Percentiles rank a stretch among this genome's conserved stretches.
These are phyloP conservation scores for Pyricularia pennisetigena DNA, from an alignment of 2,329 filamentous ascomycete species.

Conservation along the genomic window DNA sequence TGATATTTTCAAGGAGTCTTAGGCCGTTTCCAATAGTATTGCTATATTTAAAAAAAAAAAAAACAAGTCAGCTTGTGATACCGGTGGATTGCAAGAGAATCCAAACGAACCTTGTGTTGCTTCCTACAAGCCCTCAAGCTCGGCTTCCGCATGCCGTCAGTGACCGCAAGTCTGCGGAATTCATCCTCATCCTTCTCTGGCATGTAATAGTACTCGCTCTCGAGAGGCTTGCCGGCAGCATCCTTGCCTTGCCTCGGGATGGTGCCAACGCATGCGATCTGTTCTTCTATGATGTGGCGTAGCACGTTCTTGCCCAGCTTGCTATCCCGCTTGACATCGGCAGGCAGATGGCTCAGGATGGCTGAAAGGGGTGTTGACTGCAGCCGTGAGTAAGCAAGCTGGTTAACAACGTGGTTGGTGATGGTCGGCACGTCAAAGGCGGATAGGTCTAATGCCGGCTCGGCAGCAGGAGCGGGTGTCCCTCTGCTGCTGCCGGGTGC, in stretches of 20 bases:
- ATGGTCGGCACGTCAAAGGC: slow-evolving; percentile 36
- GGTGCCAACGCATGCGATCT: slow-evolving; percentile 72
- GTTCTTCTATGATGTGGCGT: slow-evolving; percentile 56
- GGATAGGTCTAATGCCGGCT: slow-evolving; percentile 19
- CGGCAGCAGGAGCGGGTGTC: slow-evolving; percentile 13
- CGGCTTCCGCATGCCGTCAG: slow-evolving; percentile 78
- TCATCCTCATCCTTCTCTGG: slow-evolving; percentile 77
- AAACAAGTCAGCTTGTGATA: slow-evolving; percentile 8
- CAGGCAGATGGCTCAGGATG: slow-evolving; percentile 78
- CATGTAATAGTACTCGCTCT: slow-evolving; percentile 96
- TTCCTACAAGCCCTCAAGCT: slow-evolving; percentile 85
- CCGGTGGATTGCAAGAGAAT: background rate
- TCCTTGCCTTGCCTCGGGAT: slow-evolving; percentile 90
- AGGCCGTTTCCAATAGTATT: slow-evolving; percentile 62
- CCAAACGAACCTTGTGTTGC: slow-evolving; percentile 80
- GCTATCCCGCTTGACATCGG: slow-evolving; percentile 43
- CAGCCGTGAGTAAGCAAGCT: slow-evolving; percentile 87
- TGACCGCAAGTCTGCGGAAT: slow-evolving; percentile 70
- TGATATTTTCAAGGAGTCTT: slow-evolving; percentile 36
- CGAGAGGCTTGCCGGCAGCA: slow-evolving; percentile 82
- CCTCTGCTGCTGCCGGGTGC: slow-evolving; percentile 1
- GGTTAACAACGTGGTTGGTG: slow-evolving; percentile 85
- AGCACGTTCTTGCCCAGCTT: slow-evolving; percentile 52
- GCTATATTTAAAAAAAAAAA: slow-evolving; percentile 28
- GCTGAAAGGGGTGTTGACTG: slow-evolving; percentile 85